Evolutionary conservation across 2,329 filamentous ascomycete genomes (phyloP), one percentile per base, ranked within the genome.

Genomic region (Trematosphaeria pertusa): DNA sequence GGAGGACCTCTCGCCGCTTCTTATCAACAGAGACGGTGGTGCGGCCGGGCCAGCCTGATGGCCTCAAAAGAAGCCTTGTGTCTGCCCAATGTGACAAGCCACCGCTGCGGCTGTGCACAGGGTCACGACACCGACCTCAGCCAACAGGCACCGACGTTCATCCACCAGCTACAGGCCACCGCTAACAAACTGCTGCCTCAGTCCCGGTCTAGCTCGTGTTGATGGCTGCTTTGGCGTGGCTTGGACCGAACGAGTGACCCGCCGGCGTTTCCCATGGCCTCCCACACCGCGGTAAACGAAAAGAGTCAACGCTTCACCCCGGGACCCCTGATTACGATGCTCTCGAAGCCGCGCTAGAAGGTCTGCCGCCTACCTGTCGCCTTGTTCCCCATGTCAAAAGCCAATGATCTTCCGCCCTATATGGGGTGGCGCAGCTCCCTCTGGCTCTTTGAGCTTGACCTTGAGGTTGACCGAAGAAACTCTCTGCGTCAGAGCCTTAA

Each of bases 101-200:
- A 37, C n/a, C n/a, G n/a, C 37, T 58, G 62, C 58, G 64, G 62
- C 62, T 65, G 61, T 64, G 64, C 59, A 45, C 50, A 8, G 24
- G 46, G 44, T 50, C 52, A 50, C 57, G 50, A 52, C 44, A 56
- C 48, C 35, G 33, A 35, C 36, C 50, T 52, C 54, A 57, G 53
- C 52, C 57, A 37, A 36, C 52, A 69, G 66, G 66, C 66, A 70
- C 37, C 66, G 53, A 69, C 61, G 58, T 48, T 31, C 43, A 54
- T 59, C 61, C 59, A 52, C 59, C 56, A 56, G 40, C 55, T 44
- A 39, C 43, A 47, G 46, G 20, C 49, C 52, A 47, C 48, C 42
- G 43, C 21, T 14, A 15, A 46, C 48, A 49, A 50, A 48, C 52
- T 59, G 62, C 61, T 65, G 63, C 61, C 63, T 52, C 38, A 47